Percentiles rank a stretch among this genome's conserved stretches.
phyloP scores from a whole-genome alignment of 139 green algal species.

The Chlorella sp. region DNA sequence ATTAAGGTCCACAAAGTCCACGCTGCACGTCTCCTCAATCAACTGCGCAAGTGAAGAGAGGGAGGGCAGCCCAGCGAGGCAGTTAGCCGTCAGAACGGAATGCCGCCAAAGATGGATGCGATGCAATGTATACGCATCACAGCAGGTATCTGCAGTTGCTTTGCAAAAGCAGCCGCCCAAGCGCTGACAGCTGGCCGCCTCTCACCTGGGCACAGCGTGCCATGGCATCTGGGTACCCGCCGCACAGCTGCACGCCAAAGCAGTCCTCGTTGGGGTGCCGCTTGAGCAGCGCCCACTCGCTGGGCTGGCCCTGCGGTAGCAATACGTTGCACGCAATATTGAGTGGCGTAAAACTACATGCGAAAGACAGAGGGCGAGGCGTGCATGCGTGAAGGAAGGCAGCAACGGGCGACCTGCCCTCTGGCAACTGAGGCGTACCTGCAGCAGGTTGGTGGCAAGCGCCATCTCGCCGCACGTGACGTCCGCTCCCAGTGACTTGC shows the following conservation, averaged over 20 bases:
- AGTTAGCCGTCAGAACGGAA: too few species aligned
- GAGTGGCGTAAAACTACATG: not conserved
- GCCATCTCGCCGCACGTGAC: conserved; percentile 98
- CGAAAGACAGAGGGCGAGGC: not conserved
- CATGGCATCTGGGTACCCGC: conserved; percentile 85
- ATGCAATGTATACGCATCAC: too few species aligned
- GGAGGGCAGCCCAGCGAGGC: too few species aligned
- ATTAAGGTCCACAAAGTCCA: conserved; percentile 97
- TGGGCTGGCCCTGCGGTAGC: conserved; percentile 72
- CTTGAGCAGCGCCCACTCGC: conserved; percentile 97
- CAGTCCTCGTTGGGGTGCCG: conserved; percentile 90
- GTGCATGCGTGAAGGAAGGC: not conserved
- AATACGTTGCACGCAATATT: not conserved
- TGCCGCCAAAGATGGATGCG: too few species aligned
- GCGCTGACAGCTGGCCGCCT: too few species aligned
- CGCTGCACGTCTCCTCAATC: conserved; percentile 70
- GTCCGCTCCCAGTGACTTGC: conserved; percentile 89
- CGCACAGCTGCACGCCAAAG: conserved; percentile 95
- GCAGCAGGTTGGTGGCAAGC: conserved; percentile 91
- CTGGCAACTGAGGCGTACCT: conserved; percentile 27
- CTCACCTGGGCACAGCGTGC: conserved; percentile 53
- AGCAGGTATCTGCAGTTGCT: too few species aligned
- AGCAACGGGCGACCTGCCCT: too few species aligned
- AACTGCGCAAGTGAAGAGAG: conserved; percentile 51
- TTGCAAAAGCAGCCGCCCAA: too few species aligned